A percentile compares a stretch with the other conserved stretches of the same genome.
These are phyloP conservation scores for Cytospora paraplurivora DNA, from an alignment of 2,329 filamentous ascomycete species.

Conservation along the genomic window DNA sequence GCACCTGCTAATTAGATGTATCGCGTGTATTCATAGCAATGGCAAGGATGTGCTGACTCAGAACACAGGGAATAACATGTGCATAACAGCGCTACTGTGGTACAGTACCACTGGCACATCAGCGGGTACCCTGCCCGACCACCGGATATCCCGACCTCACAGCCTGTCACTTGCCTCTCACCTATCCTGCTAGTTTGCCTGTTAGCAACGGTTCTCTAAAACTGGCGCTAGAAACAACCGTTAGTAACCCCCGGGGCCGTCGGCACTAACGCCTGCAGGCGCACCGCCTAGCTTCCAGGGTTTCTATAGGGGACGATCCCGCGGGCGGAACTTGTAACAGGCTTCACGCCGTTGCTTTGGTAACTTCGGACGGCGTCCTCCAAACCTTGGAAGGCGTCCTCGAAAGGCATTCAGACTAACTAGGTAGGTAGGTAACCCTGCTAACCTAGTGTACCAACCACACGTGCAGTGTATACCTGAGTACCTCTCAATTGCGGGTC, in stretches of 20 bases:
- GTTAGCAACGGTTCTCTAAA: not conserved
- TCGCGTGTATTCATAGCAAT: too few species aligned
- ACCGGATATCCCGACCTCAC: not conserved
- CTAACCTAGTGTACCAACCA: too few species aligned
- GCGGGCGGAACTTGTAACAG: not conserved
- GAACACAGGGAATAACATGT: not conserved
- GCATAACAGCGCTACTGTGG: not conserved
- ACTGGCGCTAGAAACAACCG: not conserved
- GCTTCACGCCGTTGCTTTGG: not conserved
- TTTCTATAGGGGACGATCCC: not conserved
- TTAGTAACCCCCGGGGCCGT: too few species aligned
- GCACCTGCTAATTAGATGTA: too few species aligned
- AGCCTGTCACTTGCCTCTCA: too few species aligned
- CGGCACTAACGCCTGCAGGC: not conserved
- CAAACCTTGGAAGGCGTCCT: not conserved
- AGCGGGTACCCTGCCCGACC: not conserved
- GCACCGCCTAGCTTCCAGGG: not conserved
- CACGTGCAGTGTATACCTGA: not conserved
- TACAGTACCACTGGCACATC: not conserved
- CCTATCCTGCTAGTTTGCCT: not conserved
- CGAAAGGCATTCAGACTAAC: not conserved
- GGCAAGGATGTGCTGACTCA: too few species aligned
- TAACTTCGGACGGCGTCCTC: not conserved
- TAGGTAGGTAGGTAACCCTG: too few species aligned
- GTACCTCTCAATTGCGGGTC: not conserved